Percentiles rank a stretch among this genome's conserved stretches.
These are phyloP conservation scores for Amborella trichopoda DNA, from an alignment of 164 flowering plant species.

Conservation along the genomic window DNA sequence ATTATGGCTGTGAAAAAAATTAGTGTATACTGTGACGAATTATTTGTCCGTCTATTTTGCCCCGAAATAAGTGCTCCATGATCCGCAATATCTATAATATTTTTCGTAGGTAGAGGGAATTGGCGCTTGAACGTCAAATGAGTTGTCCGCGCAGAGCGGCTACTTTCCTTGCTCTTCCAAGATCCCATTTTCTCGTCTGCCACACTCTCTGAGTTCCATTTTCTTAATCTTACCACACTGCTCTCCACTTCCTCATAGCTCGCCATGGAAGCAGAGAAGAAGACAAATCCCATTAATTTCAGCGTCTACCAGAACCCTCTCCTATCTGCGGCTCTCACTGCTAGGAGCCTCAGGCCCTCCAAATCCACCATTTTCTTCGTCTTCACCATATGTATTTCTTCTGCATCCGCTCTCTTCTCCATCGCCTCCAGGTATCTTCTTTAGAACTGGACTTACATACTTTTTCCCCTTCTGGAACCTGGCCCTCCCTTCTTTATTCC, in stretches of 20 bases:
- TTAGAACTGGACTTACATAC: background rate
- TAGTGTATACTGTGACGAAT: too few species aligned
- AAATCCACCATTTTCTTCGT: constrained; percentile 34
- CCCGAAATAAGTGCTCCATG: too few species aligned
- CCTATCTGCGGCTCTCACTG: constrained; percentile 65
- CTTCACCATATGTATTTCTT: constrained; percentile 35
- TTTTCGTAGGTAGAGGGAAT: too few species aligned
- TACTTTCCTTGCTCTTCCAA: too few species aligned
- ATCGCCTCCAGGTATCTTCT: constrained; percentile 34
- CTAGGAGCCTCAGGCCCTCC: constrained; percentile 62
- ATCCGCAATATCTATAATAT: too few species aligned
- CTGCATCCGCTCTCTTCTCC: constrained; percentile 35
- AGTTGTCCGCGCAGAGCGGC: too few species aligned
- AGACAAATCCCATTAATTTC: constrained; percentile 46
- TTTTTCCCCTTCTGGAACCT: background rate
- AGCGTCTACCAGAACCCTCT: constrained; percentile 70
- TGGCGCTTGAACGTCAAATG: too few species aligned
- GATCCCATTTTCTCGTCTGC: too few species aligned
- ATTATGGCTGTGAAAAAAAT: too few species aligned
- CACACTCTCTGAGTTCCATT: too few species aligned
- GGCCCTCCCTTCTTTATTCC: background rate
- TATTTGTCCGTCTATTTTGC: too few species aligned
- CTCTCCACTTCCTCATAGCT: background rate
- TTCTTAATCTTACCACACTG: too few species aligned
- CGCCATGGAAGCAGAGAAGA: constrained; percentile 18